These are phyloP conservation scores for Melaleuca alternifolia DNA, from an alignment of 345 rosid species.

Conservation along the genomic window DNA sequence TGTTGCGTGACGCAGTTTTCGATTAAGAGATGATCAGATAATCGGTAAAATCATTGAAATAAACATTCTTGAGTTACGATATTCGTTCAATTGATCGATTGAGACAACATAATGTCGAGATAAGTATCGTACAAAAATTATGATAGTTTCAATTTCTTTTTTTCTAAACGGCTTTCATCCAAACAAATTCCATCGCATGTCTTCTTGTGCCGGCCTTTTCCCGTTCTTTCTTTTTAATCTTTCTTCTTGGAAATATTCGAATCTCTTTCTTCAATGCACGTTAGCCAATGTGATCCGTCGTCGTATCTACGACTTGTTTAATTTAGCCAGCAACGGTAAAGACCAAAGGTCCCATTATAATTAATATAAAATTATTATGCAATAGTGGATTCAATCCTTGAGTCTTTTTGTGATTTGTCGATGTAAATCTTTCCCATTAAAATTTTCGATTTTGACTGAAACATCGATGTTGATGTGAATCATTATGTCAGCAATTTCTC, in stretches of 20 bases:
- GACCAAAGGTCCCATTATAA: not conserved
- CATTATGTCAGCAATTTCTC: rapidly evolving
- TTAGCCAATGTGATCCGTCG: not conserved
- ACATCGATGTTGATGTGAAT: rapidly evolving
- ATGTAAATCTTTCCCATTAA: not conserved
- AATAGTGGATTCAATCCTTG: not conserved
- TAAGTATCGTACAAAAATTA: not conserved
- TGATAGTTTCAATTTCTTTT: too few relatives aligned
- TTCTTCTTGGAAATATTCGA: not conserved
- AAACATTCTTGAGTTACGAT: not conserved
- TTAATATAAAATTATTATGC: too few relatives aligned
- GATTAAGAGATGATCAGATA: too few relatives aligned
- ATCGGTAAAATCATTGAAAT: too few relatives aligned
- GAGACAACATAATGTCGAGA: not conserved
- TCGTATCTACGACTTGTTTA: not conserved
- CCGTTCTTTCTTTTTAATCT: not conserved
- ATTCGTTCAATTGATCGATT: not conserved
- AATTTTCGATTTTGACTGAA: too few relatives aligned
- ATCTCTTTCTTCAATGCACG: not conserved
- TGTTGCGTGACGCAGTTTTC: too few relatives aligned
- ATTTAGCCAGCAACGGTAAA: not conserved
- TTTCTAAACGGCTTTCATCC: too few relatives aligned
- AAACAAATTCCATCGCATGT: not conserved
- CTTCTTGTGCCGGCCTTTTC: not conserved
- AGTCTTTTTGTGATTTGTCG: not conserved